phyloP scores from a whole-genome alignment of 495 filamentous ascomycete species.

The Trichoderma orchidacearum region DNA sequence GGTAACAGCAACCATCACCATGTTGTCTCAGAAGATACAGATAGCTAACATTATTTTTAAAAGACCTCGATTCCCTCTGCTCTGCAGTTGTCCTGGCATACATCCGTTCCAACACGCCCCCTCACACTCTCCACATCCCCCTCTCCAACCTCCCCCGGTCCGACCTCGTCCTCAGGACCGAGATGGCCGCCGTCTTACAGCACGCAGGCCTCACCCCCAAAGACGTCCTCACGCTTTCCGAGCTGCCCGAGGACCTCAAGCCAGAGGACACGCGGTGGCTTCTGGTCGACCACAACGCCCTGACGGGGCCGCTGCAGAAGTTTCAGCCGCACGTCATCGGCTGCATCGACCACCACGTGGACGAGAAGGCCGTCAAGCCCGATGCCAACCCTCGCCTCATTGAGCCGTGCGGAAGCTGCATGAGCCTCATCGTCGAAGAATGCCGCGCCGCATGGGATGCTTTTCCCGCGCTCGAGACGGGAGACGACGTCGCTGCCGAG shows the following conservation, averaged over 20 bases:
- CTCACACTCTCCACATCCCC: slow-evolving; percentile 56
- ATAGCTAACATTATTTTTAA: background rate
- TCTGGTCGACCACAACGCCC: slow-evolving; percentile 83
- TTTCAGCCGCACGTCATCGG: slow-evolving; percentile 39
- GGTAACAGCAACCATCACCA: slow-evolving; percentile 23
- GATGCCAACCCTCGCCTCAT: slow-evolving; percentile 47
- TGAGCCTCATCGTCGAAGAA: slow-evolving; percentile 58
- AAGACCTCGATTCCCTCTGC: slow-evolving; percentile 87
- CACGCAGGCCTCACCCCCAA: slow-evolving; percentile 23
- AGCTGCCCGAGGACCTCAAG: slow-evolving; percentile 23
- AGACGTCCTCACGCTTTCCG: slow-evolving; percentile 38
- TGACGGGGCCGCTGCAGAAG: slow-evolving; percentile 40
- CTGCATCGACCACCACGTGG: slow-evolving; percentile 87
- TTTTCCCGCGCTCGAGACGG: slow-evolving; percentile 6
- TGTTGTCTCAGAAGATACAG: slow-evolving; percentile 3
- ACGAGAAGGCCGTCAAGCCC: slow-evolving; percentile 52
- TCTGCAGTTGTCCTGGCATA: slow-evolving; percentile 78
- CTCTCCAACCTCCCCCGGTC: slow-evolving; percentile 60
- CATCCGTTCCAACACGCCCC: slow-evolving; percentile 42
- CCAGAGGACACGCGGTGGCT: slow-evolving; percentile 38
- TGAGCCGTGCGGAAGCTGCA: slow-evolving; percentile 62
- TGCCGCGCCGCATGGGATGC: slow-evolving; percentile 43
- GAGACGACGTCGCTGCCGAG: slow-evolving; percentile 9
- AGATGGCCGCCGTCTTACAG: slow-evolving; percentile 48
- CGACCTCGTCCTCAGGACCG: slow-evolving; percentile 63